Percentiles rank a stretch among this genome's conserved stretches.
Evolutionary conservation across 192 early-diverging fungal species (phyloP).

Genomic region (Coemansia sp.): DNA sequence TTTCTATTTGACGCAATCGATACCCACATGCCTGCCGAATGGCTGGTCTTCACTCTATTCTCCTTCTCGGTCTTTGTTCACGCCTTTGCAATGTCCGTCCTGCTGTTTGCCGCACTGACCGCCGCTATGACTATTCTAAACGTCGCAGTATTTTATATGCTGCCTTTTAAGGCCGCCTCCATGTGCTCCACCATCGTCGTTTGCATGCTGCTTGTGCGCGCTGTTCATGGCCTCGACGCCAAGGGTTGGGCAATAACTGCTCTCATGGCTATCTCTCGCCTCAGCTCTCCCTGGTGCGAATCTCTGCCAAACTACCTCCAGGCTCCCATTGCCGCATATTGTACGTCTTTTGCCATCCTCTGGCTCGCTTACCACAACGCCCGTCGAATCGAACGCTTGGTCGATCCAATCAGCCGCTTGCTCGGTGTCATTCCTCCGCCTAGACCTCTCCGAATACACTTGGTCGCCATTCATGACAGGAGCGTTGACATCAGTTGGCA

Average conservation of each 20-base stretch:
- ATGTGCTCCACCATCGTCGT: constrained; percentile 50
- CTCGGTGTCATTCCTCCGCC: constrained; percentile 49
- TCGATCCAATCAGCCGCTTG: constrained; percentile 40
- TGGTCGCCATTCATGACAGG: constrained; percentile 36
- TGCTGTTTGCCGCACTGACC: constrained; percentile 46
- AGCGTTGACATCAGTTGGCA: constrained; percentile 22
- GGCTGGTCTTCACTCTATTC: constrained; percentile 56
- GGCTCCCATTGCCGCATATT: constrained; percentile 52
- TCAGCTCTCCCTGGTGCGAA: constrained; percentile 51
- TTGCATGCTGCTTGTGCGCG: constrained; percentile 54
- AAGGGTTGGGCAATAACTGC: constrained; percentile 50
- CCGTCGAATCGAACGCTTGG: constrained; percentile 37
- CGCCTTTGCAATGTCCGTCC: constrained; percentile 53
- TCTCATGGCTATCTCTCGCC: constrained; percentile 39
- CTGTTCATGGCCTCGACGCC: constrained; percentile 49
- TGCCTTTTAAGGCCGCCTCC: constrained; percentile 38
- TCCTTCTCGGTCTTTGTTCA: constrained; percentile 58
- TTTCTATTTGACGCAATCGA: constrained; percentile 43
- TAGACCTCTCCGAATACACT: constrained; percentile 24
- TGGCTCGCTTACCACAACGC: constrained; percentile 53
- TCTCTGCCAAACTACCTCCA: constrained; percentile 48
- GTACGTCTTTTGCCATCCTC: constrained; percentile 51
- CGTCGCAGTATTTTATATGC: constrained; percentile 35
- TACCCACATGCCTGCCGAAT: constrained; percentile 50
- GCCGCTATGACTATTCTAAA: constrained; percentile 44